phyloP scores from a whole-genome alignment of 768 basidiomycete species.

The Cystofilobasidium ferigula region DNA sequence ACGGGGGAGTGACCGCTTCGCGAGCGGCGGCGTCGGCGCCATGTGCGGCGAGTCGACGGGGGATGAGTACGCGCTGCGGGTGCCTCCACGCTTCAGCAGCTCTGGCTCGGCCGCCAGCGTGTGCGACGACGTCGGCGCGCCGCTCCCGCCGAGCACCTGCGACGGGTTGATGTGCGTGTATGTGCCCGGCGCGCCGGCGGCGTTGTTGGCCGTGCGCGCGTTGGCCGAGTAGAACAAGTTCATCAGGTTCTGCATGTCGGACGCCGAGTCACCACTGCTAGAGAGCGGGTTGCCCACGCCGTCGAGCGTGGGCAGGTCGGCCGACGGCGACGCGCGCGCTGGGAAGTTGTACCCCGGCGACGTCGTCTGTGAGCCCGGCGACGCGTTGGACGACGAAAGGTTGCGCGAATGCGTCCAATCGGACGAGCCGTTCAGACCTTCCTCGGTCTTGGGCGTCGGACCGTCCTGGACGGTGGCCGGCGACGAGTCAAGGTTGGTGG shows the following conservation, averaged over 20 bases:
- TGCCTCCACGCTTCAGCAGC: not conserved
- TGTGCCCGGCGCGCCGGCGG: not conserved
- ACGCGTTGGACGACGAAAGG: slow-evolving; percentile 7
- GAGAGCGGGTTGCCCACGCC: slow-evolving; percentile 3
- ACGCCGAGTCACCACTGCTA: slow-evolving; percentile 21
- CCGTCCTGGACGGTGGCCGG: slow-evolving; percentile 24
- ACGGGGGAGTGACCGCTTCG: not conserved
- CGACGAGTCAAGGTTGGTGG: slow-evolving; percentile 19
- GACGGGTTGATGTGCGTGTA: slow-evolving; percentile 65
- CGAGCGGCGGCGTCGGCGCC: slow-evolving; percentile 1
- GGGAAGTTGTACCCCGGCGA: slow-evolving; percentile 8
- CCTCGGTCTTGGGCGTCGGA: slow-evolving; percentile 13
- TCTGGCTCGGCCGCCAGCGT: not conserved
- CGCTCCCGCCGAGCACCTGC: slow-evolving; percentile 50
- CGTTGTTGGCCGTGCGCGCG: slow-evolving; percentile 20
- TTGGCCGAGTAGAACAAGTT: slow-evolving; percentile 37
- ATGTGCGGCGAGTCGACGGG: slow-evolving; percentile 11
- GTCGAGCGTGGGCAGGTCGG: not conserved
- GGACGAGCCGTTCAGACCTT: not conserved
- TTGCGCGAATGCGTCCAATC: slow-evolving; percentile 3
- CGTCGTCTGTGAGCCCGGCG: slow-evolving; percentile 9
- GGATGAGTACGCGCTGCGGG: slow-evolving; percentile 9
- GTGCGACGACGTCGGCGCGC: not conserved
- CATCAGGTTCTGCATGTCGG: slow-evolving; percentile 39
- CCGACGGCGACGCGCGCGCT: not conserved